Evolutionary conservation across 306 rosid genomes (phyloP).

Genomic region (Dryas alaskensis): DNA sequence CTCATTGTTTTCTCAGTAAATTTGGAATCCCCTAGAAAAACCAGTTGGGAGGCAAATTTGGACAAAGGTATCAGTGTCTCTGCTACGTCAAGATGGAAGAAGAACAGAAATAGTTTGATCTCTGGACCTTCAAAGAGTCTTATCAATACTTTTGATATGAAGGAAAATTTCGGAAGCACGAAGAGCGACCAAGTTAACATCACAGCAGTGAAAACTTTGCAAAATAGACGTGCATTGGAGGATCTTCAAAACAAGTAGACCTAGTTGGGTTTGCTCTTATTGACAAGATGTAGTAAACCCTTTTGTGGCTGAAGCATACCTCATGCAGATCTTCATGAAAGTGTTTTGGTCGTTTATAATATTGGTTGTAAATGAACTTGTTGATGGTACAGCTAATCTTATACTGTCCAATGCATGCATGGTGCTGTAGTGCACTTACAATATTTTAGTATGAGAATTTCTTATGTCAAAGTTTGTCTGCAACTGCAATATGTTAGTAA

Average conservation of each 20-base stretch:
- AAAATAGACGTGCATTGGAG: constrained; percentile 24
- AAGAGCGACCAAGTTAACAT: constrained; percentile 13
- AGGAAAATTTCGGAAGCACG: constrained; percentile 22
- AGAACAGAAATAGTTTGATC: not conserved
- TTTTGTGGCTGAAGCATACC: constrained; percentile 14
- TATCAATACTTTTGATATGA: constrained; percentile 11
- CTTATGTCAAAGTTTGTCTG: not conserved
- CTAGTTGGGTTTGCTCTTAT: too few relatives aligned
- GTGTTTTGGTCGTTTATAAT: not conserved
- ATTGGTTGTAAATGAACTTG: not conserved
- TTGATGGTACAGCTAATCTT: not conserved
- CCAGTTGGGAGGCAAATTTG: not conserved
- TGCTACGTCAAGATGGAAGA: not conserved
- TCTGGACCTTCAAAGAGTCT: constrained; percentile 13
- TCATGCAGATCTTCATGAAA: constrained; percentile 17
- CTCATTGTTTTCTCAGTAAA: not conserved
- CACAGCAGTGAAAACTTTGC: constrained; percentile 3
- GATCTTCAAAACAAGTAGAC: constrained; percentile 20
- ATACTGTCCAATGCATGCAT: not conserved
- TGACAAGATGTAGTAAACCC: not conserved
- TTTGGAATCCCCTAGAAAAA: not conserved
- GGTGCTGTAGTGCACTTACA: not conserved
- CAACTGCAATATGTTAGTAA: too few relatives aligned
- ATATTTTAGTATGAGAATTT: not conserved
- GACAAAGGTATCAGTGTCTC: not conserved